Conservation (phyloP, 257 asterid genomes). For the Scutellaria barbata region DNA sequence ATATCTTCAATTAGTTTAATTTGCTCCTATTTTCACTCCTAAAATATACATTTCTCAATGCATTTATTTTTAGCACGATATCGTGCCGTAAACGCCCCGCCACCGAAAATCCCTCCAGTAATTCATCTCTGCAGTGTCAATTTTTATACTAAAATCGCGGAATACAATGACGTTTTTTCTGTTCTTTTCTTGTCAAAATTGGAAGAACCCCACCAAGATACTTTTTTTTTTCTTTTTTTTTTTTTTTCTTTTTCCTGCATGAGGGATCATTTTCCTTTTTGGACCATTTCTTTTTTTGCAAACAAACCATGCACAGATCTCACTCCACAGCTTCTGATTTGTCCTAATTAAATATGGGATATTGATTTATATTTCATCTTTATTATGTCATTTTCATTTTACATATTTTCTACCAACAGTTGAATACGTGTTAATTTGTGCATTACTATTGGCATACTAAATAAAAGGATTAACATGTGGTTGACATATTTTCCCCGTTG, state of each 20-base stretch:
- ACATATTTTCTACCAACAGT: not conserved
- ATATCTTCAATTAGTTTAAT: not conserved
- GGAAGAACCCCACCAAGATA: constrained; percentile 28
- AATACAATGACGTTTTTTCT: not conserved
- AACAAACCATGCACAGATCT: constrained; percentile 41
- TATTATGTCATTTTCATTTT: not conserved
- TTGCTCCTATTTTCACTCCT: constrained; percentile 9
- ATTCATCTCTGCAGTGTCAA: constrained; percentile 21
- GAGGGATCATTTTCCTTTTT: not conserved
- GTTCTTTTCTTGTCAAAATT: constrained; percentile 19
- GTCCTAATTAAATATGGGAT: not conserved
- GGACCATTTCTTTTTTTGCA: not conserved
- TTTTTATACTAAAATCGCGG: constrained; percentile 16
- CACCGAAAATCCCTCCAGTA: constrained; percentile 17
- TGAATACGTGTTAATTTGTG: no score
- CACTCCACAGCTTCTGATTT: constrained; percentile 4
- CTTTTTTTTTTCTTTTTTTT: not conserved
- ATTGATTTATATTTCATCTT: not conserved
- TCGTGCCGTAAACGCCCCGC: constrained; percentile 48
- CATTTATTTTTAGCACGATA: not conserved
- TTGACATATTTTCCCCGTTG: no score
- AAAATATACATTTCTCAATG: constrained; percentile 14
- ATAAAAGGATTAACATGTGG: no score
- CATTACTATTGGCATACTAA: no score
- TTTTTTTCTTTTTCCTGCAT: not conserved